Conservation (phyloP, 768 basidiomycete species). For the Hypholoma fasciculare region DNA sequence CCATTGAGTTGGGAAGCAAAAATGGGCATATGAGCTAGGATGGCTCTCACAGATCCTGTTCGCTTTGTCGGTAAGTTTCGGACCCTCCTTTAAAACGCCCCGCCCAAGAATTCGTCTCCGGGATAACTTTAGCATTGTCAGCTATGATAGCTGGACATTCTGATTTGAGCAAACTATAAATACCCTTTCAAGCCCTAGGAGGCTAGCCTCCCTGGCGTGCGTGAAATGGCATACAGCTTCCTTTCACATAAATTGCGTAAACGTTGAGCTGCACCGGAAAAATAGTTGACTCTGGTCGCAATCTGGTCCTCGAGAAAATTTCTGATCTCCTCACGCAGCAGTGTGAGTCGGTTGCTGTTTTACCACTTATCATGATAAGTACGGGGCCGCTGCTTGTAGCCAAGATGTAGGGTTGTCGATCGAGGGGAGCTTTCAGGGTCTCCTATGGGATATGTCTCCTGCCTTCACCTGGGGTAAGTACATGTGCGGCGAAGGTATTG, state of each 20-base stretch:
- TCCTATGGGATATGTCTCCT: background rate
- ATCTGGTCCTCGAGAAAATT: background rate
- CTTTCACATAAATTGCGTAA: slow-evolving; percentile 1
- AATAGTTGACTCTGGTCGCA: background rate
- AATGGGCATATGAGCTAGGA: slow-evolving; percentile 3
- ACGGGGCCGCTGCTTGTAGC: background rate
- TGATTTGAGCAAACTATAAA: slow-evolving; percentile 1
- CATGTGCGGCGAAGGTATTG: background rate
- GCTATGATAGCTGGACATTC: background rate
- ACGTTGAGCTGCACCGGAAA: background rate
- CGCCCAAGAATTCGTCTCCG: background rate
- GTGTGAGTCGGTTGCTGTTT: background rate
- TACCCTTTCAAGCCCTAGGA: background rate
- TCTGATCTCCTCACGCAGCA: background rate
- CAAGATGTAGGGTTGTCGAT: slow-evolving; percentile 4
- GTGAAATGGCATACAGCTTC: background rate
- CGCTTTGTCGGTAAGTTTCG: slow-evolving; percentile 4
- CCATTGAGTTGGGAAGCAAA: background rate
- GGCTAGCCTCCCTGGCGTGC: background rate
- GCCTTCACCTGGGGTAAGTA: slow-evolving; percentile 13
- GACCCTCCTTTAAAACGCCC: background rate
- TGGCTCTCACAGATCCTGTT: background rate
- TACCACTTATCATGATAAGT: background rate
- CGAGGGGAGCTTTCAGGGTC: slow-evolving; percentile 1
- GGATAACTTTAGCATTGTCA: background rate